Base-by-base conservation (phyloP, 2,329 filamentous ascomycete genomes). In the Hypoxylon sp. region DNA sequence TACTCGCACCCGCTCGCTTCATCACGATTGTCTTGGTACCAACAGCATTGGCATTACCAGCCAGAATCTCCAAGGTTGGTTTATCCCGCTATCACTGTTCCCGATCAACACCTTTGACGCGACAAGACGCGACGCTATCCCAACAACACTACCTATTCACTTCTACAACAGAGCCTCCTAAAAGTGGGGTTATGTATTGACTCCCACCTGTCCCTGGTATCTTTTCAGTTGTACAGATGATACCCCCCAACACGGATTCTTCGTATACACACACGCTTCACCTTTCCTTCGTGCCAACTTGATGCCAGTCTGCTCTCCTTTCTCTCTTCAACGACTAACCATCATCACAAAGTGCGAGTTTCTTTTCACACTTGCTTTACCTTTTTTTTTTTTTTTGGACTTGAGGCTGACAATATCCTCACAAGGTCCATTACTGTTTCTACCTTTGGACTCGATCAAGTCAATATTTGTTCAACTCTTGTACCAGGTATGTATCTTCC, bases 1-100 rank as follows among this genome's bases (percentile, higher is more conserved):
- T 85, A 84, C 82, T 85, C 84, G 81, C 81, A 76, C 79, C 79
- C 82, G 77, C 83, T 87, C 84, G 82, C 85, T 88, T 85, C 82
- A 83, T 83, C 77, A 80, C 81, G 81, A 78, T 79, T 79, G 80
- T 82, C 83, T 83, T 86, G 85, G 84, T 83, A 83, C 79, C 82
- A 81, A 79, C 81, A 74, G 63, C 68, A 74, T 75, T 73, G 76
- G 70, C 74, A 74, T 75, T 70, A 73, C 67, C 74, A 67, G 75
- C 68, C 76, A 65, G 70, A 65, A 51, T 66, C 65, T 56, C 47
- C 64, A 72, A 74, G 73, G 73, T 75, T 48, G 39, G 60, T 66
- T 44, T 58, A 47, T 48, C 52, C 13, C 47, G 11, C 19, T 29
- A 3, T 47, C 54, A 11, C n/a, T 37, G 6, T 55, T 39, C 21